Evolutionary conservation across 2,329 filamentous ascomycete species (phyloP).

Genomic region (Stagonosporopsis rhizophila): DNA sequence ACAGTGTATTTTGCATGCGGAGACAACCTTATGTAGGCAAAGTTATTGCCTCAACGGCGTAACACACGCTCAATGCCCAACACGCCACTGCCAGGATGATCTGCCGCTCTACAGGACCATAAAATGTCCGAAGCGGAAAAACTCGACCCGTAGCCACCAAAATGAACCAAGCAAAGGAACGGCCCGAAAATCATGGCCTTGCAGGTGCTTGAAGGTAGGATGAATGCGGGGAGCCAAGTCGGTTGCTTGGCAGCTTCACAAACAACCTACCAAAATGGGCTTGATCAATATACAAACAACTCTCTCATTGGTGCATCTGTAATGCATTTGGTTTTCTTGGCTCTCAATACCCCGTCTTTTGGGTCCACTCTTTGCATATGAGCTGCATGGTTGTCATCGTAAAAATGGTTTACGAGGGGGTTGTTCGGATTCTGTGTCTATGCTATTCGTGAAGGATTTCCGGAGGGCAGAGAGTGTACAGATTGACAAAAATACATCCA

Average conservation of each 20-base stretch:
- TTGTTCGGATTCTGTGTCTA: too few species aligned
- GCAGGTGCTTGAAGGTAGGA: neutral
- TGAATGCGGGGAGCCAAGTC: constrained; percentile 12
- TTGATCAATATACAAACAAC: neutral
- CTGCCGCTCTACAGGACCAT: neutral
- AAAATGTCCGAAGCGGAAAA: constrained; percentile 11
- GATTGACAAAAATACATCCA: too few species aligned
- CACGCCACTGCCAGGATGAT: neutral
- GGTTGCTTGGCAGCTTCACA: constrained; percentile 5
- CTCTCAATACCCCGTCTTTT: neutral
- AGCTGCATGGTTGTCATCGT: neutral
- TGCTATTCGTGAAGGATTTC: too few species aligned
- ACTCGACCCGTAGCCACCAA: neutral
- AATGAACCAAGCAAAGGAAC: neutral
- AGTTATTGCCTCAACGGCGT: neutral
- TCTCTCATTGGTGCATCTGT: constrained; percentile 6
- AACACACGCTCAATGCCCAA: neutral
- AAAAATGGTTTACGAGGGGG: neutral
- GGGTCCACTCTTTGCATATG: neutral
- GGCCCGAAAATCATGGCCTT: constrained; percentile 3
- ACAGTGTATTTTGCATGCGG: neutral
- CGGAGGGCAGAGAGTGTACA: too few species aligned
- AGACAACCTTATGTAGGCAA: neutral
- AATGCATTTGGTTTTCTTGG: neutral
- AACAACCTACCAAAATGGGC: constrained; percentile 1